phyloP scores from a whole-genome alignment of 169 alveolate genomes.

The Babesia bovis region DNA sequence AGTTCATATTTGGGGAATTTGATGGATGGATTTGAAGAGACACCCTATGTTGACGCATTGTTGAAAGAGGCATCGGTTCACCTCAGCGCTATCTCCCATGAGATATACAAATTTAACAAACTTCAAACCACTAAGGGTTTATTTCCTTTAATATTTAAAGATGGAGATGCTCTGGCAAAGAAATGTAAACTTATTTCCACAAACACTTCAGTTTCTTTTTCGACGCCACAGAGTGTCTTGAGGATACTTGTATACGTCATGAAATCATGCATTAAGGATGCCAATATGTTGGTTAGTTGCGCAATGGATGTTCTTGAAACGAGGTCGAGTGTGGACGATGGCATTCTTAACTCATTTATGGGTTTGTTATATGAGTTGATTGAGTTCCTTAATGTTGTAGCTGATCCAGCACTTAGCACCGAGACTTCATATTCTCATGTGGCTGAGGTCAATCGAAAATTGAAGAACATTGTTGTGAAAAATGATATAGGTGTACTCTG shows the following conservation, averaged over 20 bases:
- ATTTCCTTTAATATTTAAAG: background rate
- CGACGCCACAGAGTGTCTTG: constrained; percentile 11
- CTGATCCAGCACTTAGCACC: constrained; percentile 25
- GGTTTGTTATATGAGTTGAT: constrained; percentile 40
- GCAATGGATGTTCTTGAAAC: constrained; percentile 33
- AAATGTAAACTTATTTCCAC: background rate
- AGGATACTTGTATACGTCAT: constrained; percentile 36
- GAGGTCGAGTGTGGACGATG: constrained; percentile 7
- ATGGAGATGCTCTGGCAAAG: background rate
- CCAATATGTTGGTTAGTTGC: constrained; percentile 20
- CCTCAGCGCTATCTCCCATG: constrained; percentile 6
- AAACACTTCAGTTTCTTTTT: background rate
- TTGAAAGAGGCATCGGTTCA: constrained; percentile 1
- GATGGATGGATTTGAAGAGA: too few species aligned
- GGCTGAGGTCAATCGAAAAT: constrained; percentile 21
- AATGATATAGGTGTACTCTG: constrained; percentile 2
- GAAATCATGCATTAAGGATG: constrained; percentile 21
- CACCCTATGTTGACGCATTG: background rate
- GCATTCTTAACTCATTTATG: constrained; percentile 29
- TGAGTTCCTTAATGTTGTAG: constrained; percentile 32
- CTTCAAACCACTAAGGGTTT: background rate
- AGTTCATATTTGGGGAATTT: too few species aligned
- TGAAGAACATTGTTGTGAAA: background rate
- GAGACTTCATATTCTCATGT: constrained; percentile 10
- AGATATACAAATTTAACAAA: background rate